Evolutionary conservation across 1,284 basidiomycete genomes (phyloP).

Genomic region (Pisolithus thermaeus): DNA sequence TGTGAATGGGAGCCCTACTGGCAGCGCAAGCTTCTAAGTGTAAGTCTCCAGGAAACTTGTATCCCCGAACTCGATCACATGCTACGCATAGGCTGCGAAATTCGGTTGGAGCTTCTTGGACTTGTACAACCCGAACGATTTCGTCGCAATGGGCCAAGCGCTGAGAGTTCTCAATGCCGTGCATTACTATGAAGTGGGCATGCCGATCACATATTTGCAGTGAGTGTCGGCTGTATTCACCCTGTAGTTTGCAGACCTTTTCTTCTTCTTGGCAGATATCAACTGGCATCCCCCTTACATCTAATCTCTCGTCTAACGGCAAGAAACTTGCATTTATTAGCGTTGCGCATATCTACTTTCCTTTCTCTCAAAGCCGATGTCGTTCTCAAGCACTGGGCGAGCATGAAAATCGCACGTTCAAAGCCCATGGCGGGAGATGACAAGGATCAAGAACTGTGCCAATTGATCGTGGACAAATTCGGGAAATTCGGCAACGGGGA

Average conservation of each 20-base stretch:
- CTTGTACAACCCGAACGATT: conserved; percentile 85
- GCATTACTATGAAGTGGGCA: conserved; percentile 85
- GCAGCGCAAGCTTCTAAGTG: conserved; percentile 84
- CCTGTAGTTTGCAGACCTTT: background rate
- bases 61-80: background rate
- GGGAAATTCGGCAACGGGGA: conserved; percentile 60
- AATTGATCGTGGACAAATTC: conserved; percentile 85
- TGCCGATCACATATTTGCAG: conserved; percentile 91
- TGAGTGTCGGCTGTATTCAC: conserved; percentile 32
- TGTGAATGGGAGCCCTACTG: conserved; percentile 87
- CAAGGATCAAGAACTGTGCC: conserved; percentile 76
- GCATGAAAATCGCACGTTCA: conserved; percentile 80
- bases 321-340: conserved; percentile 87
- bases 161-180: conserved; percentile 96
- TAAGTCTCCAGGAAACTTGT: conserved; percentile 33
- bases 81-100: conserved; percentile 71
- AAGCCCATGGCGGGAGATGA: conserved; percentile 48
- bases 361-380: conserved; percentile 79
- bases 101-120: conserved; percentile 95
- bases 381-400: conserved; percentile 95
- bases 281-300: conserved; percentile 68
- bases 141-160: conserved; percentile 86
- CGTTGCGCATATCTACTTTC: conserved; percentile 85
- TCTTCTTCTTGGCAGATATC: conserved; percentile 49
- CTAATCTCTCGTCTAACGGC: conserved; percentile 82